Evolutionary conservation across 306 rosid species (phyloP), one percentile per base, ranked within the genome.

Genomic region (Fragaria vesca): DNA sequence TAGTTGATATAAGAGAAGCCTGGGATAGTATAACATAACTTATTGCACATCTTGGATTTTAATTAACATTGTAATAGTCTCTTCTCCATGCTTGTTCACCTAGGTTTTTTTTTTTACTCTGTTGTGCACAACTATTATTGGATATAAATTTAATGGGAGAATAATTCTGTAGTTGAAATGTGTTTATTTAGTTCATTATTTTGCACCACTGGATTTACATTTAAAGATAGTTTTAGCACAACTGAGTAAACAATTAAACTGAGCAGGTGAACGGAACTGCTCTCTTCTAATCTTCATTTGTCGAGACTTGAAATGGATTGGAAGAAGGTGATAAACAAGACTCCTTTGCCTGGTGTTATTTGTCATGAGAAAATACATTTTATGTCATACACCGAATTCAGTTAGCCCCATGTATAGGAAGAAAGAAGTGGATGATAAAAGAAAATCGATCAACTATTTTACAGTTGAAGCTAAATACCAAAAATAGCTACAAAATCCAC

Each of bases 401-500:
- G 61, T 54, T 55, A 8, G 61, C 61, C 61, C 61, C 61, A 55
- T 20, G 28, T 55, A n/a, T n/a, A 55, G 28, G 61, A 55, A 55
- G 61, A 55, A 20, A 55, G 61, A 8, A 7, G 61, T 54, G 13
- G 61, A 20, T 55, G 28, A n/a, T 47, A 12, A 12, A 47, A 12
- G 28, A 26, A 61, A 28, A 28, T 3, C 6, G 11, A 61, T 24
- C 26, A 24, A 24, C 26, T 24, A 61, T 26, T 60, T 26, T 10
- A 68, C n/a, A 17, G 45, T 40, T 16, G 11, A 32, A 30, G 13
- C 40, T 62, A n/a, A 26, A 43, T 12, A 12, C 73, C 46, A 76
- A 51, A 54, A 9, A 51, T 77, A 24, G 74, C 43, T 34, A 38
- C 42, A 20, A 68, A 63, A 42, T 26, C 68, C 79, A 46, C 18